A percentile compares a stretch with the other conserved stretches of the same genome.
These are phyloP conservation scores for Tetramitus jugosus DNA, from an alignment of 208 protist species.

Conservation along the genomic window DNA sequence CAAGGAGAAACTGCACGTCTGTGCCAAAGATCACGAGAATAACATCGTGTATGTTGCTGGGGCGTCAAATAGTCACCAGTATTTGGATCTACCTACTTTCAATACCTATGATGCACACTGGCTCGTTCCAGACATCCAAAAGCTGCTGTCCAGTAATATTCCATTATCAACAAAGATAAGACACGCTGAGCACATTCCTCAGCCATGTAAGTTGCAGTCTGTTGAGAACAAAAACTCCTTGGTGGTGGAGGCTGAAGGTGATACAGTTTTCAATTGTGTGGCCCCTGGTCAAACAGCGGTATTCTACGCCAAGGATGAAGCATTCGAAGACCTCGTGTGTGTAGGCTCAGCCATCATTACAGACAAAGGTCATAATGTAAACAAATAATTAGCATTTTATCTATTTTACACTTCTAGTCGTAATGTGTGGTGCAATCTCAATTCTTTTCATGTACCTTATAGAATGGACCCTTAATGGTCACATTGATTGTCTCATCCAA, in stretches of 20 bases:
- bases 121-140: neutral
- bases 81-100: neutral
- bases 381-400: too few relatives aligned
- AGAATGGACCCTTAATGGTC: too few relatives aligned
- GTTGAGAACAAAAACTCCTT: neutral
- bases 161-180: neutral
- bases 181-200: neutral
- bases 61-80: too few relatives aligned
- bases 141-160: neutral
- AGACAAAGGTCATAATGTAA: too few relatives aligned
- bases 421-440: too few relatives aligned
- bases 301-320: neutral
- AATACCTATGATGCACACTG: neutral
- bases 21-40: too few relatives aligned
- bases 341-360: neutral
- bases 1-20: too few relatives aligned
- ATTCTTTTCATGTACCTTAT: too few relatives aligned
- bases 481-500: neutral
- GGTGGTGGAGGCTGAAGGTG: neutral
- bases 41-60: too few relatives aligned
- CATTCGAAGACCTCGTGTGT: neutral
- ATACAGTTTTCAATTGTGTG: neutral
- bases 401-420: too few relatives aligned
- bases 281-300: neutral
- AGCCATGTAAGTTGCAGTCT: neutral